Evolutionary conservation across 2,329 filamentous ascomycete species (phyloP), one percentile per base, ranked within the genome.

Genomic region (Penicillium sclerotigenum): DNA sequence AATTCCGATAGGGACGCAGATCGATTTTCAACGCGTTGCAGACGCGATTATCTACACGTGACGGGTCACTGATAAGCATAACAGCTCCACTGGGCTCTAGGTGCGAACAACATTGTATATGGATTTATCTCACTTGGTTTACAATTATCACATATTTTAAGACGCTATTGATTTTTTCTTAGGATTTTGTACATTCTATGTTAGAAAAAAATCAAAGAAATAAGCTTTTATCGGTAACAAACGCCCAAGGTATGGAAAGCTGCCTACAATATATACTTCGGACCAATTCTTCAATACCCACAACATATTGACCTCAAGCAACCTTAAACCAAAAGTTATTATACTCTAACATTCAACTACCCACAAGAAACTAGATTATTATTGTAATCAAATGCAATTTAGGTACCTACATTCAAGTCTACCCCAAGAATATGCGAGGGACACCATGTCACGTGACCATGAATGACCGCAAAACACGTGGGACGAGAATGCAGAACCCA

Each of bases 401-500:
- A 11, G 4, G 4, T 29, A 41, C 43, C 8, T 29, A 20, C 5
- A n/a, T 37, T 29, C 16, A 31, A 46, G 22, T 18, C 16, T 37
- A 29, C 18, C 7, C 7, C 34, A 38, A 10, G 16, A 18, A 33
- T n/a, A 49, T 28, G 28, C 34, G 28, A 47, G 41, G 28, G 16
- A 47, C 4, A 16, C 11, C 1, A 6, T n/a, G 24, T 46, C 62
- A 65, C 62, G 61, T 65, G 62, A 64, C 29, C 33, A 1, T 28
- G 13, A 24, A 52, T 53, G 31, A 34, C 58, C 59, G 55, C 52
- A 49, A 54, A 60, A 63, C 57, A 56, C 58, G 61, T 54, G 47
- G 49, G 49, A 62, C 31, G 47, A 45, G 53, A 45, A 50, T 45
- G 24, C 46, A 37, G n/a, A 28, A 53, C 22, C 41, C 5, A 42